phyloP scores from a whole-genome alignment of 176 grass and related monocot genomes.

The Tuctoria greenei region DNA sequence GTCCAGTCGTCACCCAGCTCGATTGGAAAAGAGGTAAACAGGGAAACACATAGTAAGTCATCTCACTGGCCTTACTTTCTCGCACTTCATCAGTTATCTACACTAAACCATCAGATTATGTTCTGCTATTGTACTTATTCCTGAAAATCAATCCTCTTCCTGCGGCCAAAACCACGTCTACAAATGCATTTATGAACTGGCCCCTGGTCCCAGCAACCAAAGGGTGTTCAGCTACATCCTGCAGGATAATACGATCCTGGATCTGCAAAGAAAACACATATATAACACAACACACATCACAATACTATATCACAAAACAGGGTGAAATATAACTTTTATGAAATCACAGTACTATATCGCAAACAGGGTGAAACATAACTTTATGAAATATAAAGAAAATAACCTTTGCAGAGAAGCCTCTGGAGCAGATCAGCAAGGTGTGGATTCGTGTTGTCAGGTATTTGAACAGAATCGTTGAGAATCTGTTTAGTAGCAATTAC shows the following conservation, averaged over 20 bases:
- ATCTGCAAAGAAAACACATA: conserved; percentile 44
- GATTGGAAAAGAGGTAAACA: not conserved
- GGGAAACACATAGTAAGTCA: not conserved
- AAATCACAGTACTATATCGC: too few species aligned
- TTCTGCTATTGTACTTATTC: conserved; percentile 24
- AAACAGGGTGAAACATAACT: too few species aligned
- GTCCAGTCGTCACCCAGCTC: not conserved
- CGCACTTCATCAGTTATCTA: conserved; percentile 27
- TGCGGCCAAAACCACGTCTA: conserved; percentile 52
- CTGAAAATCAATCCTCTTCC: conserved; percentile 12
- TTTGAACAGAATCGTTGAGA: conserved; percentile 53
- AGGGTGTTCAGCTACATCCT: conserved; percentile 66
- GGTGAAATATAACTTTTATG: not conserved
- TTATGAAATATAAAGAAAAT: not conserved
- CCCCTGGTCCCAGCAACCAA: conserved; percentile 66
- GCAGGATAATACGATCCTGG: conserved; percentile 65
- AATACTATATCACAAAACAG: not conserved
- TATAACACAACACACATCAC: conserved; percentile 1
- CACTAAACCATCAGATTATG: not conserved
- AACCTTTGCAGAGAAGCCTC: conserved; percentile 92
- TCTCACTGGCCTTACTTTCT: conserved; percentile 19
- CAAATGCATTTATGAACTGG: conserved; percentile 66
- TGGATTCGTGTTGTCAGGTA: conserved; percentile 61
- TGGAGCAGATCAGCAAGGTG: conserved; percentile 62
- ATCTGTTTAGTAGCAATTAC: conserved; percentile 44